These are phyloP conservation scores for Recurvomyces mirabilis DNA, from an alignment of 495 filamentous ascomycete genomes.

Conservation along the genomic window DNA sequence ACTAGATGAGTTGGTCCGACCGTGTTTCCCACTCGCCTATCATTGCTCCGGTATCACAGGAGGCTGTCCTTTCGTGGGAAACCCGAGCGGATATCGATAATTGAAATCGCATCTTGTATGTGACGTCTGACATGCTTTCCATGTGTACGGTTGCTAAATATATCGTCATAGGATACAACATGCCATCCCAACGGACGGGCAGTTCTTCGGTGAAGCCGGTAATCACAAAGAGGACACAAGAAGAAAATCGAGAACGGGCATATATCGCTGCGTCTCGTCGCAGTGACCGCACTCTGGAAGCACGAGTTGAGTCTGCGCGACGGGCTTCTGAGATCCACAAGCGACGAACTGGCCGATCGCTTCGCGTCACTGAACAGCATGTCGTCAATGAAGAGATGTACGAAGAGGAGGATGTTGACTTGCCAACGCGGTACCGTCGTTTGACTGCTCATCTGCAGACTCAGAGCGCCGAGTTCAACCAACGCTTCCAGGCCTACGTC, in stretches of 20 bases:
- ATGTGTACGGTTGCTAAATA: too few relatives aligned
- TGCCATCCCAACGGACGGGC: constrained; percentile 38
- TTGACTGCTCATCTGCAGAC: constrained; percentile 46
- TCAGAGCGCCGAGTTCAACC: constrained; percentile 43
- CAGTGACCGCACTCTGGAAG: constrained; percentile 80
- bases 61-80: too few relatives aligned
- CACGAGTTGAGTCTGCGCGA: constrained; percentile 76
- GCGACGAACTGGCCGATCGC: constrained; percentile 69
- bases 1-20: too few relatives aligned
- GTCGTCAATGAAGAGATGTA: constrained; percentile 95
- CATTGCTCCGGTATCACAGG: too few relatives aligned
- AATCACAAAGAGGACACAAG: constrained; percentile 62
- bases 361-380: constrained; percentile 77
- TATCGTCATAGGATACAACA: too few relatives aligned
- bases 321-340: constrained; percentile 85
- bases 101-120: too few relatives aligned
- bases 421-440: constrained; percentile 38
- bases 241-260: constrained; percentile 89
- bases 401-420: constrained; percentile 79
- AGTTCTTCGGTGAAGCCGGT: constrained; percentile 36
- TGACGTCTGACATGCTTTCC: too few relatives aligned
- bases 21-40: too few relatives aligned
- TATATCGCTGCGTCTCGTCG: constrained; percentile 89
- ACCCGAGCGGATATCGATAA: too few relatives aligned
- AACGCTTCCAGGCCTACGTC: constrained; percentile 46